phyloP scores from a whole-genome alignment of 345 rosid species.

The Noccaea bulbosa region DNA sequence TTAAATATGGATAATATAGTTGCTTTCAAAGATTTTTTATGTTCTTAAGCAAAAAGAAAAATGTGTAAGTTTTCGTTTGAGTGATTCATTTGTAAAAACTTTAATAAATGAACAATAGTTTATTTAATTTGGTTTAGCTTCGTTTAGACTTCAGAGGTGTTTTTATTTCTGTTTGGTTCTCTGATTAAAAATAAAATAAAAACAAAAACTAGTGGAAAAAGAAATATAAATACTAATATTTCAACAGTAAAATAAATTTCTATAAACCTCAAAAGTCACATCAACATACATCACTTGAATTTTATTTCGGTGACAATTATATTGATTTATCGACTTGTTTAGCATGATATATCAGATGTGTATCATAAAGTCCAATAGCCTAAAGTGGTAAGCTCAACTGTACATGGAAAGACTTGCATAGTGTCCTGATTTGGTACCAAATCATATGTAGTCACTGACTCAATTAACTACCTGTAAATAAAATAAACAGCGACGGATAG shows the following conservation, averaged over 20 bases:
- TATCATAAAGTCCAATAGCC: conserved; percentile 3
- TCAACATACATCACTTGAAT: background rate
- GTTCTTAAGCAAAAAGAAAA: no score
- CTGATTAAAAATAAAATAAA: no score
- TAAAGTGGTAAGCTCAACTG: conserved; percentile 21
- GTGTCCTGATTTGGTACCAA: conserved; percentile 33
- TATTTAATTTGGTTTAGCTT: no score
- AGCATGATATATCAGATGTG: background rate
- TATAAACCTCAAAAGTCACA: conserved; percentile 13
- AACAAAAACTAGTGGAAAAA: no score
- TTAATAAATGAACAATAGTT: no score
- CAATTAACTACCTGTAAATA: background rate
- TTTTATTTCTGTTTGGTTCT: no score
- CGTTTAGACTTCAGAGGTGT: no score
- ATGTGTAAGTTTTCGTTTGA: no score
- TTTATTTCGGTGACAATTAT: no score
- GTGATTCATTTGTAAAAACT: no score
- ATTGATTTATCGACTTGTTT: background rate
- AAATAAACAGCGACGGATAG: background rate
- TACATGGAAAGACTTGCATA: conserved; percentile 19
- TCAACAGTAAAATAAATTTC: background rate
- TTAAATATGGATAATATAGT: background rate
- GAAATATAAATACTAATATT: no score
- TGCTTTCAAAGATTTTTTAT: no score
- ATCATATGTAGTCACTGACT: conserved; percentile 14